Percentiles rank a stretch among this genome's conserved stretches.
These are phyloP conservation scores for Claviceps capensis DNA, from an alignment of 2,329 filamentous ascomycete species.

Conservation along the genomic window DNA sequence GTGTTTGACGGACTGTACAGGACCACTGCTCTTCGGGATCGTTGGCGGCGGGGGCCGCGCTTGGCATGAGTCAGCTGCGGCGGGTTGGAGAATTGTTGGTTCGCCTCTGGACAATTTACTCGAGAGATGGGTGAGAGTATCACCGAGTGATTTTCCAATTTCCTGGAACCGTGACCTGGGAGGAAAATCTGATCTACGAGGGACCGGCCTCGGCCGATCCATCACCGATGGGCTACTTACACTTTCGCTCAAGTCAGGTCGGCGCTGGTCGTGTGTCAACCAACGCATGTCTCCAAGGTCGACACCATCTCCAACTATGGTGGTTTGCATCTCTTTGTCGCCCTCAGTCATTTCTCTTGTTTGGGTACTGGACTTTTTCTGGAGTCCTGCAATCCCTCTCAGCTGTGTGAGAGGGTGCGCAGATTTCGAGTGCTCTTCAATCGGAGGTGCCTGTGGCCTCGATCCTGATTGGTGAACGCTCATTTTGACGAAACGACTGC, in stretches of 20 bases:
- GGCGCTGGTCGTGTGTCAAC: constrained; percentile 3
- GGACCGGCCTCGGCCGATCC: constrained; percentile 42
- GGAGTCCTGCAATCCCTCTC: constrained; percentile 32
- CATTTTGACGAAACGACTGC: constrained; percentile 17
- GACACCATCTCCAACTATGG: constrained; percentile 43
- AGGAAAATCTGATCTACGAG: constrained; percentile 23
- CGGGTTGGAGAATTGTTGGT: not conserved
- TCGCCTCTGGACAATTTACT: not conserved
- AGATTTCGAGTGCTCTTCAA: constrained; percentile 11
- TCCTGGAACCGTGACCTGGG: not conserved
- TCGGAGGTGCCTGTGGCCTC: constrained; percentile 10
- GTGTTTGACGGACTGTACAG: not conserved
- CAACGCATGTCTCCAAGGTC: constrained; percentile 36
- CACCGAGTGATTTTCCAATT: not conserved
- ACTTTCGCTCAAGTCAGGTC: not conserved
- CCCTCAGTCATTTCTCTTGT: constrained; percentile 18
- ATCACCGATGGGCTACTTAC: constrained; percentile 27
- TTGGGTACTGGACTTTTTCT: constrained; percentile 31
- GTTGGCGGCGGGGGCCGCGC: not conserved
- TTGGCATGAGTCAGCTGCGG: not conserved
- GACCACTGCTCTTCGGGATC: not conserved
- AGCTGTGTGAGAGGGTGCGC: constrained; percentile 26
- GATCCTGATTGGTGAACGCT: constrained; percentile 20
- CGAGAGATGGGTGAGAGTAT: not conserved
- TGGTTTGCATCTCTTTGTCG: constrained; percentile 22